A percentile compares a stretch with the other conserved stretches of the same genome.
These are phyloP conservation scores for Amaranthus cruentus DNA, from an alignment of 148 eudicot species.

Conservation along the genomic window DNA sequence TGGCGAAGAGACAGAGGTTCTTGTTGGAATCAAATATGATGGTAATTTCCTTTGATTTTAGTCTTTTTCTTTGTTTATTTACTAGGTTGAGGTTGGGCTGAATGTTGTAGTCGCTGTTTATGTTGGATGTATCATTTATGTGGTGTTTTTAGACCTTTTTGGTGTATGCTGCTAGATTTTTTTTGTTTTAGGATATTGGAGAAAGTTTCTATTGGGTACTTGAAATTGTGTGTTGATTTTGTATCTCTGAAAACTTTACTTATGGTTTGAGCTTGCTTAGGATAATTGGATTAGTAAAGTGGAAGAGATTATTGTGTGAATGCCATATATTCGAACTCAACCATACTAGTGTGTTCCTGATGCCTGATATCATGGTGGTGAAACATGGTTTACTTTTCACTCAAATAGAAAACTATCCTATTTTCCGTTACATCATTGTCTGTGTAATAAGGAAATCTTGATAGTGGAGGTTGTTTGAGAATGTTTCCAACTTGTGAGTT, in stretches of 20 bases:
- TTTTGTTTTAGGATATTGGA: not conserved
- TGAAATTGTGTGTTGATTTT: not conserved
- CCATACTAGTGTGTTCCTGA: not conserved
- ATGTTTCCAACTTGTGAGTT: no score
- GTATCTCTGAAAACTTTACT: not conserved
- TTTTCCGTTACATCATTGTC: not conserved
- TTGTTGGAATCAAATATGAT: constrained; percentile 77
- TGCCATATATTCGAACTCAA: no score
- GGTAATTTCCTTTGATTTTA: constrained; percentile 33
- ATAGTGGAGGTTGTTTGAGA: not conserved
- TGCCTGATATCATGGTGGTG: not conserved
- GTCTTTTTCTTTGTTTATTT: not conserved
- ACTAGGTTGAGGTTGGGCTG: not conserved
- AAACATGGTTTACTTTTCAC: not conserved
- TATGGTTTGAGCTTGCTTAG: not conserved
- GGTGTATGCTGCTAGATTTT: not conserved
- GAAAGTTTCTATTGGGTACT: not conserved
- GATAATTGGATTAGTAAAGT: not conserved
- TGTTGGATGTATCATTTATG: not conserved
- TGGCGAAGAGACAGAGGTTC: constrained; percentile 75
- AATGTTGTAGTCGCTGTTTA: not conserved
- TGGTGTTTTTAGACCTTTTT: not conserved
- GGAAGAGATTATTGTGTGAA: not conserved
- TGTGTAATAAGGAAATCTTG: not conserved
- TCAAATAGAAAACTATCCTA: not conserved